Base-by-base conservation (phyloP, 768 basidiomycete genomes). In the Pisolithus microcarpus region DNA sequence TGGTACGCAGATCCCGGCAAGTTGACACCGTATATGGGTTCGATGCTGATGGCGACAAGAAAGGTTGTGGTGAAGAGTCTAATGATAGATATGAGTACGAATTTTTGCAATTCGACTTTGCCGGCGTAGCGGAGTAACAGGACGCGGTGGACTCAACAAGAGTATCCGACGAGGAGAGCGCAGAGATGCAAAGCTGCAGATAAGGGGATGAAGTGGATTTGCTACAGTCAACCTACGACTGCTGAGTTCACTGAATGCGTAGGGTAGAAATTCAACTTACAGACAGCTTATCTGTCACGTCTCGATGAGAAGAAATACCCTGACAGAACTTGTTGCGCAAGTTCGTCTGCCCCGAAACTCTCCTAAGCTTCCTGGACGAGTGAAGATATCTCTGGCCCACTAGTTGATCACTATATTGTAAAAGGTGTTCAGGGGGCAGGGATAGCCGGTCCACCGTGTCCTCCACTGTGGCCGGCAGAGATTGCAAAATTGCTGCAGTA, bases 401-500 rank as follows among this genome's bases (percentile, higher is more conserved):
- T 23, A 16, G 21, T 21, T 23, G 23, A 26, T 28, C 21, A 21
- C 9, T 16, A 36, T 38, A 10, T n/a, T 38, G 31, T 28, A 31
- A 11, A 43, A 38, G n/a, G 13, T 21, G 24, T 19, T 46, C 5
- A 23, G 5, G 18, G 37, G 39, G 50, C 9, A 26, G n/a, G 24
- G 15, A 37, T 53, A 13, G 24, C 56, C 31, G 19, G 37, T 57
- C 52, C 5, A 36, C 36, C 10, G 37, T 39, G 23, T 59, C 55
- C 15, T 64, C 62, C 2, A 44, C 57, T 18, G 65, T 66, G 13
- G 63, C 65, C 21, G 65, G 65, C 43, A 66, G 51, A 23, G 65
- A 58, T 50, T 38, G 48, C 51, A 68, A 48, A 28, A 66, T 46
- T 48, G 52, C 54, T 37, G 62, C 62, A 6, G 52, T 68, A 46